Conservation (phyloP, 768 basidiomycete species). For the Lyophyllum shimeji region DNA sequence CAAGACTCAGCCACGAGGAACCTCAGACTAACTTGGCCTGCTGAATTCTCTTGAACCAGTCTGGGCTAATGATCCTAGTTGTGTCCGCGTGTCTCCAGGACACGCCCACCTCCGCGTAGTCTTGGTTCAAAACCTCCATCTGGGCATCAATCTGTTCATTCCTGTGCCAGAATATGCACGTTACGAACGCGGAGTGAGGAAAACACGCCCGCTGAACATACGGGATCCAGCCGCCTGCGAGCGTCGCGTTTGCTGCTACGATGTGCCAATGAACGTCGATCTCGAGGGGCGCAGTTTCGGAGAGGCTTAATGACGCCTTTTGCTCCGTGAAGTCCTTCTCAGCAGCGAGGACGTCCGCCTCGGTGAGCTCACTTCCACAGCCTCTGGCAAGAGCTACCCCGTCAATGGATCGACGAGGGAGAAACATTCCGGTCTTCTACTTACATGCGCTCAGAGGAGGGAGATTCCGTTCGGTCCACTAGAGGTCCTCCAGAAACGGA, state of each 20-base stretch:
- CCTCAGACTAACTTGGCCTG: not conserved
- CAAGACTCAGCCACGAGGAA: not conserved
- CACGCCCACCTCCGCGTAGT: conserved; percentile 34
- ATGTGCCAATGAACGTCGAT: conserved; percentile 34
- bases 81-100: conserved; percentile 33
- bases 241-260: conserved; percentile 28
- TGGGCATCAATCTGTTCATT: conserved; percentile 35
- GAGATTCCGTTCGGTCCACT: not conserved
- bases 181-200: not conserved
- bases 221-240: conserved; percentile 39
- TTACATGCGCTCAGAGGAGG: not conserved
- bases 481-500: conserved; percentile 3
- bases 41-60: conserved; percentile 40
- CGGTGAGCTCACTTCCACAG: conserved; percentile 6
- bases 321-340: conserved; percentile 1
- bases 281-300: not conserved
- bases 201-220: conserved; percentile 18
- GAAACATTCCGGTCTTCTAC: not conserved
- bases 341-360: conserved; percentile 5
- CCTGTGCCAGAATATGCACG: conserved; percentile 19
- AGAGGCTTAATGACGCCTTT: not conserved
- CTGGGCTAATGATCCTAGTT: conserved; percentile 36
- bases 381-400: not conserved
- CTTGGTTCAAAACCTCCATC: conserved; percentile 40
- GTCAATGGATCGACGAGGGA: not conserved